Evolutionary conservation across 305 asterid species (phyloP).

Genomic region (Striga hermonthica): DNA sequence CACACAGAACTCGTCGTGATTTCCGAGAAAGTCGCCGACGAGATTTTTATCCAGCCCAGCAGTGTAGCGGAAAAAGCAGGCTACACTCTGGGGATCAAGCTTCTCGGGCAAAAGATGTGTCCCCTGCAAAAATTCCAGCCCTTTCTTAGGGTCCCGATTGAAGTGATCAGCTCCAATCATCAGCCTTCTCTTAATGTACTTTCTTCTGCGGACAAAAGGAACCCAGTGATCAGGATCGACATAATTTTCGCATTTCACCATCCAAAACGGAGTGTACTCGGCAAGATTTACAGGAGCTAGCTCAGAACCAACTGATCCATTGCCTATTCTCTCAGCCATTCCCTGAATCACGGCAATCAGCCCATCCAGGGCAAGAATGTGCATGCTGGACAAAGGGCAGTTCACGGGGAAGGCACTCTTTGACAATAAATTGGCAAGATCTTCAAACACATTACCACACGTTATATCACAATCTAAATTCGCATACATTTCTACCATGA

Average conservation of each 20-base stretch:
- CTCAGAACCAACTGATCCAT: slow-evolving; percentile 72
- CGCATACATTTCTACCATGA: slow-evolving; percentile 95
- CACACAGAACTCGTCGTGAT: slow-evolving; percentile 87
- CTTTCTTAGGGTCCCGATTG: slow-evolving; percentile 97
- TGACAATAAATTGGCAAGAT: slow-evolving; percentile 87
- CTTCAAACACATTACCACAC: slow-evolving; percentile 92
- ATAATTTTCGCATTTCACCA: slow-evolving; percentile 89
- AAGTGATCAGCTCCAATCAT: slow-evolving; percentile 99
- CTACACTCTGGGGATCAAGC: slow-evolving; percentile 98
- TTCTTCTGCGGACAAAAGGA: slow-evolving; percentile 80
- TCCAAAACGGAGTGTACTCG: slow-evolving; percentile 93
- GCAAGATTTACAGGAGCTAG: slow-evolving; percentile 54
- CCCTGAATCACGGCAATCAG: slow-evolving; percentile 98
- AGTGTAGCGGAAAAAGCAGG: slow-evolving; percentile 96
- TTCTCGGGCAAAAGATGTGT: slow-evolving; percentile 94
- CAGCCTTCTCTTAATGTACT: slow-evolving; percentile 88
- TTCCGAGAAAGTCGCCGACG: slow-evolving; percentile 95
- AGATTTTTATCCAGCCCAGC: slow-evolving; percentile 97
- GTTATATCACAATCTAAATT: slow-evolving; percentile 96
- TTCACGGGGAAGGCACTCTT: slow-evolving; percentile 97
- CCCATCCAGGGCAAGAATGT: slow-evolving; percentile 97
- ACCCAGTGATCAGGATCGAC: slow-evolving; percentile 91
- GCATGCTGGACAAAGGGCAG: slow-evolving; percentile 92
- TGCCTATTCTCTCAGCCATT: slow-evolving; percentile 98
- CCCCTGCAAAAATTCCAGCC: slow-evolving; percentile 96